phyloP scores from a whole-genome alignment of 2,329 filamentous ascomycete genomes.

The Ramichloridium luteum region DNA sequence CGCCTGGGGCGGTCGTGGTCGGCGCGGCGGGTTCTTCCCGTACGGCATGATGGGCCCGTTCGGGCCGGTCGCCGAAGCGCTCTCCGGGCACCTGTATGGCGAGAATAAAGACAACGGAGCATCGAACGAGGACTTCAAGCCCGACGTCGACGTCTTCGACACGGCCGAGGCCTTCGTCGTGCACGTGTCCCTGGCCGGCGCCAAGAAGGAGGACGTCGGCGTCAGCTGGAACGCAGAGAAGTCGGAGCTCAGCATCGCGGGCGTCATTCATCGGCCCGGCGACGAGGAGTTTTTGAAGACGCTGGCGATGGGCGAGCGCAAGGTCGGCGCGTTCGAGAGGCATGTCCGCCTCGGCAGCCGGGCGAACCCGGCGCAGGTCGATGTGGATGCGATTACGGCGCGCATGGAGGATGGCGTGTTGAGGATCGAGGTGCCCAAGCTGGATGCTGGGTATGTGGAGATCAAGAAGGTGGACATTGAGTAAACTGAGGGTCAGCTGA shows the following conservation, averaged over 20 bases:
- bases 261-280: constrained; percentile 60
- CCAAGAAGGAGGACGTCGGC: constrained; percentile 64
- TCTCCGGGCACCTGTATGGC: constrained; percentile 28
- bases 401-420: constrained; percentile 69
- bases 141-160: constrained; percentile 65
- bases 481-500: too few relatives aligned
- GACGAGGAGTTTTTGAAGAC: constrained; percentile 57
- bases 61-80: constrained; percentile 22
- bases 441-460: constrained; percentile 50
- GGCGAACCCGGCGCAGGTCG: constrained; percentile 48
- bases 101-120: constrained; percentile 14
- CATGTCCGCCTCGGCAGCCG: constrained; percentile 49
- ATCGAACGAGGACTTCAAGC: constrained; percentile 44
- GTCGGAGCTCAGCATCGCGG: constrained; percentile 52
- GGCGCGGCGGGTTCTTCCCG: constrained; percentile 10
- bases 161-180: constrained; percentile 53
- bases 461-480: constrained; percentile 41
- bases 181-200: constrained; percentile 63
- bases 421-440: constrained; percentile 58
- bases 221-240: constrained; percentile 65
- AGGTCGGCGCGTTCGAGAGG: constrained; percentile 63
- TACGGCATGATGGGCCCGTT: constrained; percentile 16
- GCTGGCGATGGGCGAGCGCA: constrained; percentile 53
- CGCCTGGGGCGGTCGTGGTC: constrained; percentile 13
- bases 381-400: constrained; percentile 55